Evolutionary conservation across 768 basidiomycete genomes (phyloP).

Genomic region (Boletus sp.): DNA sequence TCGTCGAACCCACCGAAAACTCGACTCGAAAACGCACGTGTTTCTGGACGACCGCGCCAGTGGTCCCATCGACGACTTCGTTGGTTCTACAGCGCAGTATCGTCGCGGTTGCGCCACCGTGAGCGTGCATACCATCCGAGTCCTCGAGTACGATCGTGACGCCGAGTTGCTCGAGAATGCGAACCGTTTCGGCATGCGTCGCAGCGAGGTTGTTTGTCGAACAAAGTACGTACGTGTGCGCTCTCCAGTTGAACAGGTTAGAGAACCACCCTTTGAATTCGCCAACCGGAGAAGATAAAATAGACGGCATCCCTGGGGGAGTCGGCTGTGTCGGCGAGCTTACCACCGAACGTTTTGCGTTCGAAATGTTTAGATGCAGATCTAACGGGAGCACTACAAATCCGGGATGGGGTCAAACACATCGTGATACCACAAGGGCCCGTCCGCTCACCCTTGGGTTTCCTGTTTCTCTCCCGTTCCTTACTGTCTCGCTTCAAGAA

Average conservation of each 20-base stretch:
- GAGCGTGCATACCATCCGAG: constrained; percentile 26
- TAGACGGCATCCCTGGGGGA: constrained; percentile 34
- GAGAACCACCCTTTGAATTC: constrained; percentile 95
- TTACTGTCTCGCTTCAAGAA: constrained; percentile 32
- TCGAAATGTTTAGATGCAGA: constrained; percentile 37
- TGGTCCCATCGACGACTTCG: constrained; percentile 42
- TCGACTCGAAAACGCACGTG: constrained; percentile 83
- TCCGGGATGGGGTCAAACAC: background rate
- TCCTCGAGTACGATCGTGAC: constrained; percentile 62
- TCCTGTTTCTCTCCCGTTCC: constrained; percentile 50
- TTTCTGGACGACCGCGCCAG: constrained; percentile 54
- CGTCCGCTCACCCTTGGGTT: constrained; percentile 48
- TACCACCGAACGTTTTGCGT: constrained; percentile 47
- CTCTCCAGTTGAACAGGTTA: constrained; percentile 91
- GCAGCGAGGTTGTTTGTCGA: constrained; percentile 52
- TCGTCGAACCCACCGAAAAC: constrained; percentile 42
- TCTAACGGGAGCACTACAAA: constrained; percentile 55
- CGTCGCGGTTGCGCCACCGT: constrained; percentile 33
- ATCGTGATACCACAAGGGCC: background rate
- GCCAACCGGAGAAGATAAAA: constrained; percentile 70
- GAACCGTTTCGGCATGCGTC: constrained; percentile 62
- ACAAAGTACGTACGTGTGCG: constrained; percentile 51
- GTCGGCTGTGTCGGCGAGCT: constrained; percentile 47
- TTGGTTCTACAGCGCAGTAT: constrained; percentile 50
- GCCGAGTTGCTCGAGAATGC: constrained; percentile 64